phyloP scores from a whole-genome alignment of 2,329 filamentous ascomycete genomes.

The Blastomyces gilchristii region DNA sequence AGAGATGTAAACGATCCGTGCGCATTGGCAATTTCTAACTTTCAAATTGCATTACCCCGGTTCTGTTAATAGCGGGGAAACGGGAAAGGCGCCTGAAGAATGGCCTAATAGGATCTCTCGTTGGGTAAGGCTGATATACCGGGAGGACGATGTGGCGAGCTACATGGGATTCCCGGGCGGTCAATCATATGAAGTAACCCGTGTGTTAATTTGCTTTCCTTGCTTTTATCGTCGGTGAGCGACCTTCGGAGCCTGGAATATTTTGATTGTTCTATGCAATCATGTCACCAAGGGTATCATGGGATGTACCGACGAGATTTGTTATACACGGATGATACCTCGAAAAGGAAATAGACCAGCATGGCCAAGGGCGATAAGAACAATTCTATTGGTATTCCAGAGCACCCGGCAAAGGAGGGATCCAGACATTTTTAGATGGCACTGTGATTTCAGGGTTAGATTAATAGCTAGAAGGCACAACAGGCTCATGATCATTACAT shows the following conservation, averaged over 20 bases:
- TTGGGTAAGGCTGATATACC: conserved; percentile 7
- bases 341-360: conserved; percentile 1
- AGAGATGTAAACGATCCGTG: conserved; percentile 4
- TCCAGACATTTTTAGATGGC: background rate
- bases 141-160: conserved; percentile 3
- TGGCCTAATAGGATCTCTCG: background rate
- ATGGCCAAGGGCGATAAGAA: background rate
- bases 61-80: conserved; percentile 7
- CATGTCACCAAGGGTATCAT: background rate
- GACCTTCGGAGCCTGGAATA: background rate
- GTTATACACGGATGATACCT: background rate
- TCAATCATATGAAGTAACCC: conserved; percentile 3
- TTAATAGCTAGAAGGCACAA: background rate
- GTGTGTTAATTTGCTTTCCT: background rate
- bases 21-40: conserved; percentile 2
- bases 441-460: background rate
- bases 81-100: conserved; percentile 5
- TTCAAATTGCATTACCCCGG: background rate
- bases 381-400: conserved; percentile 5
- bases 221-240: background rate
- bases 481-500: conserved; percentile 5
- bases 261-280: background rate
- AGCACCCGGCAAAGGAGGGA: background rate
- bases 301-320: background rate
- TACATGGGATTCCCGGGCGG: conserved; percentile 3